These are phyloP conservation scores for Taiwanofungus camphoratus DNA, from an alignment of 1,284 basidiomycete species.

Conservation along the genomic window DNA sequence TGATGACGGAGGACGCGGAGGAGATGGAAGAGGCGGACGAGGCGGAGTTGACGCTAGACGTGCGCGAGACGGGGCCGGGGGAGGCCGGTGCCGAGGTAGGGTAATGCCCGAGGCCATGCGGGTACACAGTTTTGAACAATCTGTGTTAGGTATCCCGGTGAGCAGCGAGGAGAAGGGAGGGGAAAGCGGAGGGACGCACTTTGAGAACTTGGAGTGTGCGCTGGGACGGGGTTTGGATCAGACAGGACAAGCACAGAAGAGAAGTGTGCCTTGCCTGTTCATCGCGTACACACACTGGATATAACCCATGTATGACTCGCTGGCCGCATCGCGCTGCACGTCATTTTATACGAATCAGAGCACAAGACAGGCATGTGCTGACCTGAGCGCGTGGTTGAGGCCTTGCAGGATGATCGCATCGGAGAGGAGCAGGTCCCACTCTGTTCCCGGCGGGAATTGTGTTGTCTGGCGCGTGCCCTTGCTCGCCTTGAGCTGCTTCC, in stretches of 20 bases:
- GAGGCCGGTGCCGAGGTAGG: constrained; percentile 43
- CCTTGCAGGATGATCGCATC: constrained; percentile 67
- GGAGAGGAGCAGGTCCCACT: constrained; percentile 70
- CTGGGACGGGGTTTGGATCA: constrained; percentile 28
- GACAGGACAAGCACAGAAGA: background rate
- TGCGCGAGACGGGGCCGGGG: constrained; percentile 29
- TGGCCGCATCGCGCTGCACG: constrained; percentile 23
- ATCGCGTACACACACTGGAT: constrained; percentile 69
- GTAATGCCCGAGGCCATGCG: constrained; percentile 53
- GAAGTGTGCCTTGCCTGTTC: constrained; percentile 41
- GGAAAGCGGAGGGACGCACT: constrained; percentile 32
- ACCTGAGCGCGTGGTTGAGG: constrained; percentile 65
- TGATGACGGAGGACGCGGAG: constrained; percentile 21
- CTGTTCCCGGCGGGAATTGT: constrained; percentile 55
- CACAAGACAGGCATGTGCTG: constrained; percentile 12
- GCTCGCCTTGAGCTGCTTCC: constrained; percentile 44
- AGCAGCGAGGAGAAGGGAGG: background rate
- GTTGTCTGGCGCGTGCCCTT: constrained; percentile 33
- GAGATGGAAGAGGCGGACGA: constrained; percentile 24
- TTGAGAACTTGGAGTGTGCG: constrained; percentile 70
- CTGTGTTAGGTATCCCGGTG: constrained; percentile 30
- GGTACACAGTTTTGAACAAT: constrained; percentile 70
- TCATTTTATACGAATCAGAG: background rate
- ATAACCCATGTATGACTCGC: constrained; percentile 75
- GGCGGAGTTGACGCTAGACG: constrained; percentile 29